These are phyloP conservation scores for Glycine tomentella DNA, from an alignment of 306 rosid species.

Conservation along the genomic window DNA sequence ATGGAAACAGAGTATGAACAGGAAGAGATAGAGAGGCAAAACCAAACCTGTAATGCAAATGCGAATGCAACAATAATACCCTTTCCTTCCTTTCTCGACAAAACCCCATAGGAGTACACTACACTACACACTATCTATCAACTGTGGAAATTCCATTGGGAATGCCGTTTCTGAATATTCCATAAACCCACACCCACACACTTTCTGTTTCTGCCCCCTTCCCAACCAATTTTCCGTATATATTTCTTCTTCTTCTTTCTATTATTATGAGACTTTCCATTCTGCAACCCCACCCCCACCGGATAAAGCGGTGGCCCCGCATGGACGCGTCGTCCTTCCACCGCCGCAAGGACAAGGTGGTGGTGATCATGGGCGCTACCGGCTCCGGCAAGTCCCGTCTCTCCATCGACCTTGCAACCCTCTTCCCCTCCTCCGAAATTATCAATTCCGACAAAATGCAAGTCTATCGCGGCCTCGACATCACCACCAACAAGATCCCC, in stretches of 20 bases:
- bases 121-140: no score
- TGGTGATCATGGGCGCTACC: constrained; percentile 85
- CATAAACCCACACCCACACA: constrained; percentile 30
- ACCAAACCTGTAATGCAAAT: no score
- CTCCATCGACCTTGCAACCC: constrained; percentile 81
- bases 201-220: constrained; percentile 26
- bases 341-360: constrained; percentile 68
- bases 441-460: constrained; percentile 94
- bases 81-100: no score
- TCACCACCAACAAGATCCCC: constrained; percentile 89
- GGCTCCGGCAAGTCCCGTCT: constrained; percentile 88
- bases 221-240: no score
- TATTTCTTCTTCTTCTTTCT: no score
- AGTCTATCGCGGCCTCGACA: constrained; percentile 78
- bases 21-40: no score
- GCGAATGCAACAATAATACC: no score
- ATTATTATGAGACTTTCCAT: constrained; percentile 51
- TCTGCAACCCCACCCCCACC: constrained; percentile 22
- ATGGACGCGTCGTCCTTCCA: constrained; percentile 54
- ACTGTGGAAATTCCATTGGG: no score
- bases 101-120: no score
- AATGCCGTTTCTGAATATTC: no score
- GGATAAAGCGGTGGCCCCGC: constrained; percentile 31
- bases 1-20: no score
- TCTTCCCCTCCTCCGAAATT: constrained; percentile 66